Conservation (phyloP, 768 basidiomycete genomes). For the Phylloporus rhodoxanthus region DNA sequence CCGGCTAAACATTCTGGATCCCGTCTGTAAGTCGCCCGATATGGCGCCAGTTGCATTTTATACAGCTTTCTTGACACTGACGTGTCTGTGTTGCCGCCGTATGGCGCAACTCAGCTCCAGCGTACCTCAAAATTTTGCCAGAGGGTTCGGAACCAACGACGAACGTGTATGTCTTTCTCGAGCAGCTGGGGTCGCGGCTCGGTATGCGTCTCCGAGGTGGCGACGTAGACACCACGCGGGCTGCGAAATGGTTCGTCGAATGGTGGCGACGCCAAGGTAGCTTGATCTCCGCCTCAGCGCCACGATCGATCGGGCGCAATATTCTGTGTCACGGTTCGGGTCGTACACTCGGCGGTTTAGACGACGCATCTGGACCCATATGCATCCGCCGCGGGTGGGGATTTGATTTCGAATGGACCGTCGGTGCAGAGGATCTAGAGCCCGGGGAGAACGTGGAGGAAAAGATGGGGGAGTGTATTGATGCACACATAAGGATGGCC, state of each 20-base stretch:
- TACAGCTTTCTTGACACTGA: slow-evolving; percentile 1
- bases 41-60: background rate
- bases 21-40: slow-evolving; percentile 46
- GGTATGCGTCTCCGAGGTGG: slow-evolving; percentile 82
- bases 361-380: background rate
- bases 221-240: slow-evolving; percentile 59
- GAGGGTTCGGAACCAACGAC: slow-evolving; percentile 49
- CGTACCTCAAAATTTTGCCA: slow-evolving; percentile 61
- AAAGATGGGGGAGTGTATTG: slow-evolving; percentile 70
- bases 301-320: slow-evolving; percentile 15
- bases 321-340: background rate
- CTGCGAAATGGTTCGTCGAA: slow-evolving; percentile 74
- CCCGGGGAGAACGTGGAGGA: slow-evolving; percentile 39
- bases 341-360: background rate
- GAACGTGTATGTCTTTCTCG: slow-evolving; percentile 62
- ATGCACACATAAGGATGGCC: slow-evolving; percentile 39
- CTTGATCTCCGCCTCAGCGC: slow-evolving; percentile 44
- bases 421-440: slow-evolving; percentile 10
- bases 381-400: slow-evolving; percentile 64
- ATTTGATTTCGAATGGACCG: slow-evolving; percentile 75
- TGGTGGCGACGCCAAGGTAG: slow-evolving; percentile 84
- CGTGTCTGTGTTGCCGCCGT: background rate
- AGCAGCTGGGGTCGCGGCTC: slow-evolving; percentile 63
- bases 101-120: slow-evolving; percentile 46
- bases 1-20: slow-evolving; percentile 73